Evolutionary conservation across 768 basidiomycete genomes (phyloP), one percentile per base, ranked within the genome.

Genomic region (Nidularia pulvinata): DNA sequence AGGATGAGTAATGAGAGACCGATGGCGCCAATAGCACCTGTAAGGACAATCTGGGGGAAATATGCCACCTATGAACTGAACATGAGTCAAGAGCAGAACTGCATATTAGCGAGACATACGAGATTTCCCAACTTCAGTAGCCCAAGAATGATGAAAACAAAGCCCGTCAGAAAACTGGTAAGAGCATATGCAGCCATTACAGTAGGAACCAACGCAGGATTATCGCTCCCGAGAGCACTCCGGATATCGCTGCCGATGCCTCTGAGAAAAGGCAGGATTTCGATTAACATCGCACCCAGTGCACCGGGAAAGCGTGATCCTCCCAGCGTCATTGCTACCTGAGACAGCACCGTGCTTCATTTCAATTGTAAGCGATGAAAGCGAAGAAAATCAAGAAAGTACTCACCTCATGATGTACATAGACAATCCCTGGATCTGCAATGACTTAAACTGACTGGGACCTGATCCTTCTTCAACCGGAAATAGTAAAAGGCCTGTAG

Each of bases 111-210:
- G 1, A 36, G 19, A 55, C 58, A 33, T 55, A 62, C 63, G 25
- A 65, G 14, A 30, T 49, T 57, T 7, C 64, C 64, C 5, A 59
- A 30, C 50, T 53, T 63, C 5, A 65, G 52, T 19, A 60, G 4
- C 9, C 64, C 64, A 6, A 65, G 60, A 10, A 59, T 9, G 16
- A 63, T 5, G 50, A 63, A 65, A 4, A 55, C 55, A 6, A 47
- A 34, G 7, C 64, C 64, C 10, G 57, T 61, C 11, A 65, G 34
- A 19, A 65, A 58, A 25, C 60, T 61, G 16, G 55, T 57, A 32
- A 65, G 32, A n/a, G 60, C 56, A 46, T 65, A 65, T 4, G 60
- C 64, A 0, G 56, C 64, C 61, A 65, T 63, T 16, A 65, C 60
- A 13, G 64, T 65, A 3, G 64, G 64, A 11, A 65, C 49, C 30